A percentile compares a stretch with the other conserved stretches of the same genome.
phyloP scores from a whole-genome alignment of 106 monocot genomes.

The Agapanthus africanus region DNA sequence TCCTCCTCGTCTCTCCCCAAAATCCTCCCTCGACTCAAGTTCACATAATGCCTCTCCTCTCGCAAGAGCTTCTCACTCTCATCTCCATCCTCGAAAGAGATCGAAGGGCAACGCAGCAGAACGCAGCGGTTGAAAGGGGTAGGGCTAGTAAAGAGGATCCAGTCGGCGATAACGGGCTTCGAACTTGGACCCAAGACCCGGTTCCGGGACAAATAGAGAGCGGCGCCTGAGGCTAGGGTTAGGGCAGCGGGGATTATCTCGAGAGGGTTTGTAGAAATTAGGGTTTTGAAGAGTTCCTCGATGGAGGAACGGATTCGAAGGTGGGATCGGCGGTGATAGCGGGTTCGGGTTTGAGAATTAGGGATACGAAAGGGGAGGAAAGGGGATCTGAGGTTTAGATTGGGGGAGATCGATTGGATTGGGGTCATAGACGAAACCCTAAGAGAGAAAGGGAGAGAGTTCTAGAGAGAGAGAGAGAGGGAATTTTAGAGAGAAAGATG shows the following conservation, averaged over 20 bases:
- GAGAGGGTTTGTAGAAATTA: constrained; percentile 19
- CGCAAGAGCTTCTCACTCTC: constrained; percentile 35
- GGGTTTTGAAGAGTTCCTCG: constrained; percentile 25
- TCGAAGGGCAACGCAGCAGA: constrained; percentile 75
- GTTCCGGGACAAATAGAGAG: no score
- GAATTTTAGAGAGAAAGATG: no score
- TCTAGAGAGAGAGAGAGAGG: no score
- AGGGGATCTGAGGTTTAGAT: neutral
- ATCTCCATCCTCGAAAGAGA: constrained; percentile 51
- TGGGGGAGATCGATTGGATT: no score
- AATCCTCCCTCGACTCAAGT: constrained; percentile 36
- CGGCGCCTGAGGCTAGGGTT: constrained; percentile 28
- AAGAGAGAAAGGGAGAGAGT: no score
- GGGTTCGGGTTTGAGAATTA: neutral
- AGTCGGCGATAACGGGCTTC: constrained; percentile 27
- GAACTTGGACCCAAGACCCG: neutral
- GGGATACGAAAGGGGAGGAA: neutral
- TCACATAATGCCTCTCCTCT: constrained; percentile 51
- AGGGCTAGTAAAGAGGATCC: constrained; percentile 72
- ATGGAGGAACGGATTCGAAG: constrained; percentile 16
- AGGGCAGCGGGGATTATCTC: constrained; percentile 42
- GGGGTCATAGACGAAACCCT: no score
- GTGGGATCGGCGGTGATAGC: constrained; percentile 8
- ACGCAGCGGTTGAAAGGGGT: constrained; percentile 83
- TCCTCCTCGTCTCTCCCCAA: constrained; percentile 8